Base-by-base conservation (phyloP, 768 basidiomycete species). In the Hemileccinum rubropunctum region DNA sequence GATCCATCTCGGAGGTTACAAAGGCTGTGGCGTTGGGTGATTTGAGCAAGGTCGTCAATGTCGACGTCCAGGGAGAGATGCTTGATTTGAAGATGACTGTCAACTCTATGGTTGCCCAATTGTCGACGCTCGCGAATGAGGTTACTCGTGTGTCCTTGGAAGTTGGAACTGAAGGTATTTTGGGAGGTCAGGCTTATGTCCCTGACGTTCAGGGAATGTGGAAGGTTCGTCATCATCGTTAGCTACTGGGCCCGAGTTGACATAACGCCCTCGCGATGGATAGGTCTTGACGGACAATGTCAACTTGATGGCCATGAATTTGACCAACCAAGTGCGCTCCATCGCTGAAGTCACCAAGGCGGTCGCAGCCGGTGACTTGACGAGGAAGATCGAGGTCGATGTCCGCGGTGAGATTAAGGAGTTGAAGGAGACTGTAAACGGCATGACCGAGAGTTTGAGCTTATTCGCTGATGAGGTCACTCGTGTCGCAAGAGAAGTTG, bases 11-110 rank as follows among this genome's bases (percentile, higher is more conserved):
- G 3, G 90, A 92, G 61, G 88, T 81, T 47, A 88, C 86, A 37
- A 84, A 79, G 62, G 86, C 81, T 35, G 85, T 87, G 42, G 91
- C 93, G 2, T 72, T 81, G 45, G 94, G 94, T 17, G 92, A 95
- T 66, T 70, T 97, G 41, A 80, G 77, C 58, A 85, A 89, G 63
- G 82, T 83, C 23, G 93, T 95, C 63, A 83, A 91, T 53, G 93
- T 95, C 49, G 90, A 95, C 58, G 94, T 94, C 13, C 87, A 92
- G 59, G 94, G 94, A 39, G 95, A 98, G 73, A 94, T 98, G 82
- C 79, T 93, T 14, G 87, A 88, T 59, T 69, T 89, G 63, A 89
- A 89, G 74, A 78, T 82, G 57, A 88, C 86, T 0, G 85, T 90
- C 58, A 90, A 89, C 64, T 79, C 77, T 51, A 90, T 89, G 88